Base-by-base conservation (phyloP, 148 eudicot species). In the Chenopodium suecicum region DNA sequence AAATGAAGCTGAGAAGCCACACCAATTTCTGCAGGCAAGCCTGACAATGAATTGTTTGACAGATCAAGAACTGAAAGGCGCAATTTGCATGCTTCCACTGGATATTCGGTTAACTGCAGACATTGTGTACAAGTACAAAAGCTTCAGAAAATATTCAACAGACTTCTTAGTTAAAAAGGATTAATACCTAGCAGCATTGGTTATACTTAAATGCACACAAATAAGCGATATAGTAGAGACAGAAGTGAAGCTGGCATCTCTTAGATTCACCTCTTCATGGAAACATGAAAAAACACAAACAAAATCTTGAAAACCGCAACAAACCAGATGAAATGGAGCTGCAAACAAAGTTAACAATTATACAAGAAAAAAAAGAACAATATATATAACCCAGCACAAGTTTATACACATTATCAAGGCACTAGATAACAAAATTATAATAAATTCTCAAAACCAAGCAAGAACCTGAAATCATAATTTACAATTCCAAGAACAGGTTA, bases 11-110 rank as follows among this genome's bases (percentile, higher is more conserved):
- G 37, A 72, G 78, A 78, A 77, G 75, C 74, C 90, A 86, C 89
- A 97, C 99, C 99, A 82, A 97, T 94, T 88, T 97, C 94, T 66
- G 94, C 89, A 66, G 99, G 99, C 88, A 97, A 90, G 70, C 99
- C 95, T 69, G 99, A 94, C 37, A 97, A 85, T 41, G 98, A 91
- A 85, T 97, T 97, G 83, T 97, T 97, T 76, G 99, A 97, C 58
- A 97, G 86, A 86, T 97, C 98, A 58, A 97, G 91, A 67, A 93
- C 90, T 70, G 94, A 90, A 74, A 94, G 86, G 50, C 34, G 86
- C 86, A 94, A 87, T 74, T 89, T 89, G 91, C 99, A 97, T 37
- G 97, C 99, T 86, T 91, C 98, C 71, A 84, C 91, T 2, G 98
- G 97, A 78, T 86, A 97, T 82, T 92, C 95, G 81, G 89, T 92